These are phyloP conservation scores for Cercospora brassicicola DNA, from an alignment of 2,329 filamentous ascomycete genomes.

Conservation along the genomic window DNA sequence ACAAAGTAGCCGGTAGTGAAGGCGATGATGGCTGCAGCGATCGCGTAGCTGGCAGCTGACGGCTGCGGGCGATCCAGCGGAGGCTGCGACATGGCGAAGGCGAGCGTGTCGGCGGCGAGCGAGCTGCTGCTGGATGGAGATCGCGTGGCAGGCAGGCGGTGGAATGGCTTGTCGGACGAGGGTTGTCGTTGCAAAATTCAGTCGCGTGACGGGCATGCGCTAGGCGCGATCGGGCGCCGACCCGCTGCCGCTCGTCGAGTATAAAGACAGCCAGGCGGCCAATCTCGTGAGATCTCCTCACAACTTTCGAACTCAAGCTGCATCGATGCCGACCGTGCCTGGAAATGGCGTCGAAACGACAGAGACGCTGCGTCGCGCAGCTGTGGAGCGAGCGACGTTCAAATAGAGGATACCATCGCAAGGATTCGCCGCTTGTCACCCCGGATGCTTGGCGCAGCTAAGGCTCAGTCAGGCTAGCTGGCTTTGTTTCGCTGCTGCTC, in stretches of 20 bases:
- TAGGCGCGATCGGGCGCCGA: background rate
- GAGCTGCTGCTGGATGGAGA: background rate
- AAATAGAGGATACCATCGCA: background rate
- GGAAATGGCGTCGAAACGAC: background rate
- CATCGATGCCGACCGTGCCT: background rate
- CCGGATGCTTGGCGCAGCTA: background rate
- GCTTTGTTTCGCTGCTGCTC: background rate
- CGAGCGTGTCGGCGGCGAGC: background rate
- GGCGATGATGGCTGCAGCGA: conserved; percentile 72
- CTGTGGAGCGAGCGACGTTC: background rate
- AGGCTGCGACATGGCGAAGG: conserved; percentile 13
- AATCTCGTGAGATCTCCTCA: background rate
- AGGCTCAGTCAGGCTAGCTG: background rate
- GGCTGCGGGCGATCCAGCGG: conserved; percentile 43
- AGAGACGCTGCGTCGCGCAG: background rate
- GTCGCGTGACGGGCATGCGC: background rate
- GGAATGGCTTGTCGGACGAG: conserved; percentile 1
- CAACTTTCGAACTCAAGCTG: conserved; percentile 24
- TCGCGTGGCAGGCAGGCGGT: background rate
- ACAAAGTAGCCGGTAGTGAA: conserved; percentile 75
- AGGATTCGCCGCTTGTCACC: background rate
- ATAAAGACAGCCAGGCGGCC: background rate
- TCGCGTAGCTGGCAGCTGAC: conserved; percentile 60
- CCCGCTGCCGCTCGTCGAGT: background rate
- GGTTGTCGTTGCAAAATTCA: background rate